Conservation (phyloP, 1,284 basidiomycete genomes). For the Sphagnurus paluster region DNA sequence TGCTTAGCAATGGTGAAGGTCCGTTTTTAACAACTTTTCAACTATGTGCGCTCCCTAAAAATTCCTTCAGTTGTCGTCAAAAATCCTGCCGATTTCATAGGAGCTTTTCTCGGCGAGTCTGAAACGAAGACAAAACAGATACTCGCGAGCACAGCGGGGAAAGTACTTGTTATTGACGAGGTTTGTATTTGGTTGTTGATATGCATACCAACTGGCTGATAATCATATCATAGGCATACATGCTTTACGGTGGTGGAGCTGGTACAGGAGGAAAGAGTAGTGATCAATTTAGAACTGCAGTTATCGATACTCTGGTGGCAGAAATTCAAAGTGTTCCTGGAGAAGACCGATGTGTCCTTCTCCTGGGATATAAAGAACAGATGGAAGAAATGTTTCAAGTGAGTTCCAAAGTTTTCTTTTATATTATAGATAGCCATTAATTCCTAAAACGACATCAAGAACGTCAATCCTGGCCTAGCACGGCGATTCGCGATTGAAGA, state of each 20-base stretch:
- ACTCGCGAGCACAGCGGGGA: constrained; percentile 53
- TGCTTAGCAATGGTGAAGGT: constrained; percentile 71
- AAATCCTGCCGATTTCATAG: constrained; percentile 66
- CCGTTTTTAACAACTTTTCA: constrained; percentile 9
- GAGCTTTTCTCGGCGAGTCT: constrained; percentile 52
- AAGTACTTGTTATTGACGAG: constrained; percentile 70
- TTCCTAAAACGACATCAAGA: too few species aligned
- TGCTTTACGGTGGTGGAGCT: constrained; percentile 54
- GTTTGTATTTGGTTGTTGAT: constrained; percentile 29
- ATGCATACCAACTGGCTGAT: neutral
- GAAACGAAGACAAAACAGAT: constrained; percentile 66
- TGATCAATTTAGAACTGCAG: constrained; percentile 61
- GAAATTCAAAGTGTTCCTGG: constrained; percentile 68
- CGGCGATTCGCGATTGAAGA: constrained; percentile 66
- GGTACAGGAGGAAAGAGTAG: constrained; percentile 23
- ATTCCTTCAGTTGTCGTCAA: constrained; percentile 54
- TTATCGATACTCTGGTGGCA: constrained; percentile 72
- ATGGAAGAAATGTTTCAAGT: constrained; percentile 75
- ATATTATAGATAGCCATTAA: too few species aligned
- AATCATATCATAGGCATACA: constrained; percentile 49
- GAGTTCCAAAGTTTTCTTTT: too few species aligned
- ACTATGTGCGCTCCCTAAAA: constrained; percentile 7
- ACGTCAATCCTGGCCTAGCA: constrained; percentile 65
- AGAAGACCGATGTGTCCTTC: constrained; percentile 65
- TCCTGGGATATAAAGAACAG: constrained; percentile 63